Evolutionary conservation across 1,284 basidiomycete species (phyloP).

Genomic region (Athelia psychrophila): DNA sequence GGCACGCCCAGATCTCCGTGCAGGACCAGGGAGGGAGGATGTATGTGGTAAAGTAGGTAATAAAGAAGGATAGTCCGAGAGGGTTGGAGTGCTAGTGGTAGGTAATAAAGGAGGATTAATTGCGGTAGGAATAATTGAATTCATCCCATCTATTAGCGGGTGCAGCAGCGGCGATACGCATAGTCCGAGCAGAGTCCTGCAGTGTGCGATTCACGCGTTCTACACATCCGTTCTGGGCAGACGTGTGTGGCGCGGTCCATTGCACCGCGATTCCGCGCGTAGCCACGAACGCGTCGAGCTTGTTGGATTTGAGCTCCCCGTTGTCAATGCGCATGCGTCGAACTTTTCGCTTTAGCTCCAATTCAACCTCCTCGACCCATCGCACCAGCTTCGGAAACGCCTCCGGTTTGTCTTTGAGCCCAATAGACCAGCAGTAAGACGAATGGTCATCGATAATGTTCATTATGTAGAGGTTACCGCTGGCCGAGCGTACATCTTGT

Average conservation of each 20-base stretch:
- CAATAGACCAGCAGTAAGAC: slow-evolving; percentile 24
- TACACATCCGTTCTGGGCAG: slow-evolving; percentile 23
- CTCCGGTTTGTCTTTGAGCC: slow-evolving; percentile 20
- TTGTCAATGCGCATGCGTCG: slow-evolving; percentile 18
- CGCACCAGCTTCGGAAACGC: slow-evolving; percentile 15
- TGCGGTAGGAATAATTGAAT: no score
- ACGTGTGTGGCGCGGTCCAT: slow-evolving; percentile 25
- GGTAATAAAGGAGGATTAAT: no score
- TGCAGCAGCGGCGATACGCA: slow-evolving; percentile 15
- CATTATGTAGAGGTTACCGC: slow-evolving; percentile 28
- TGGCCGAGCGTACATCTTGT: slow-evolving; percentile 17
- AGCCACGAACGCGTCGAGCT: slow-evolving; percentile 19
- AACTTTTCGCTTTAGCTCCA: slow-evolving; percentile 16
- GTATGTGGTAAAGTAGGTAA: no score
- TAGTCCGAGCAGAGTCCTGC: slow-evolving; percentile 17
- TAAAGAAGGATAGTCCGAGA: no score
- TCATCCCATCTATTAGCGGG: slow-evolving; percentile 25
- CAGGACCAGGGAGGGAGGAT: no score
- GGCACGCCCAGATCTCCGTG: no score
- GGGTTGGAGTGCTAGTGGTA: no score
- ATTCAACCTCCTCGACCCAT: slow-evolving; percentile 20
- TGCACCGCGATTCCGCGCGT: slow-evolving; percentile 12
- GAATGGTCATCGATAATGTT: slow-evolving; percentile 33
- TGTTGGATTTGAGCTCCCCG: slow-evolving; percentile 26
- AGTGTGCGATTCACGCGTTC: slow-evolving; percentile 25